Base-by-base conservation (phyloP, 345 rosid species). In the Jatropha curcas region DNA sequence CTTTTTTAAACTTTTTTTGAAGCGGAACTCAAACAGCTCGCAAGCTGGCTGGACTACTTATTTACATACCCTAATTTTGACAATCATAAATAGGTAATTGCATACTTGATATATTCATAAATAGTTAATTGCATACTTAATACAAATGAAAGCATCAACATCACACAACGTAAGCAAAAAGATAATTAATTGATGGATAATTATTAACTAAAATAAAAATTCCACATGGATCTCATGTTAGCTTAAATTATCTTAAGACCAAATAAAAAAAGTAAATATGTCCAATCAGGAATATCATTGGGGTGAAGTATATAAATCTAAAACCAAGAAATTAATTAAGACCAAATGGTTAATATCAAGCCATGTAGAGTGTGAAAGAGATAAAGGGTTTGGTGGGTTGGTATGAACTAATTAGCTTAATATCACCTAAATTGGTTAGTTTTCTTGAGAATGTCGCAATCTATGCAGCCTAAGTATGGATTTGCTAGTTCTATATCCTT, bases 311-410 rank as follows among this genome's bases (percentile, higher is more conserved):
- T 27, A 57, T 55, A 24, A 24, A 11, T 24, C 31, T 9, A 63
- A 35, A 64, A 24, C 12, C 1, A 16, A 34, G 0, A 37, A 67
- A 33, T n/a, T 1, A 33, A 67, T 28, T 58, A 58, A 30, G 39
- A 28, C 41, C 13, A 9, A 25, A 5, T 0, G 7, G 12, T 12
- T 10, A 27, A n/a, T 22, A 2, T 10, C 2, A 4, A 22, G 0
- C 33, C 62, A 58, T 58, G 35, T 60, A 4, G 67, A 71, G 74
- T 71, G 64, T n/a, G 67, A 46, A 71, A 30, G 59, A 71, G 75
- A 71, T 7, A 71, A 71, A 60, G 9, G 50, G 68, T 12, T 71
- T 3, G 68, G 33, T 71, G 59, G 59, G 60, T 56, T 7, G 71
- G 50, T 60, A 31, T 13, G 5, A 67, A 17, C 2, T 48, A 60